phyloP scores from a whole-genome alignment of 1,139 yeast species.

The Scheffersomyces parashehatae region DNA sequence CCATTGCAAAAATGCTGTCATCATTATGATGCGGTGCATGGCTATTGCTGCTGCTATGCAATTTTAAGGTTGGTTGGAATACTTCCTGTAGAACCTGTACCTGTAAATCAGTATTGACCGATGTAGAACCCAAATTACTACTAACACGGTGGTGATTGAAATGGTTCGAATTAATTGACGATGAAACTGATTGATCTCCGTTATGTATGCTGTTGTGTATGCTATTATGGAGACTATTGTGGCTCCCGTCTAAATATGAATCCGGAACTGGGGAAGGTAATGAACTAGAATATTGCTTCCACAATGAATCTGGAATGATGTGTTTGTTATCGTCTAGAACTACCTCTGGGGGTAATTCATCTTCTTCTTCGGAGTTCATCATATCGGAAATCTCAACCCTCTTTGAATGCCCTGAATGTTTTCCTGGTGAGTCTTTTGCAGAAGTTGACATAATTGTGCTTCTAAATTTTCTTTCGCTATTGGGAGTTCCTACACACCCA shows the following conservation, averaged over 20 bases:
- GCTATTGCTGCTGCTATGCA: conserved; percentile 6
- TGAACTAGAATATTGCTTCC: conserved; percentile 61
- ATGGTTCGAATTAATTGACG: conserved; percentile 4
- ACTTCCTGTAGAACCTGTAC: conserved; percentile 43
- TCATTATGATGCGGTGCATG: conserved; percentile 2
- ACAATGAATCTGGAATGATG: conserved; percentile 77
- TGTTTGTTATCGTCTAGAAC: conserved; percentile 86
- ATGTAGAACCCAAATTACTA: conserved; percentile 30
- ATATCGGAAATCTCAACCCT: too few relatives aligned
- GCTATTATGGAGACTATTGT: conserved; percentile 5
- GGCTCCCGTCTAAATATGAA: conserved; percentile 9
- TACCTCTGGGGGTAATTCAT: conserved; percentile 67
- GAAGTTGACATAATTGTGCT: not conserved
- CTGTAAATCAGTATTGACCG: conserved; percentile 40
- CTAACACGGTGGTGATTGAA: not conserved
- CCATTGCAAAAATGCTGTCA: conserved; percentile 39
- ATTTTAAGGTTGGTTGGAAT: conserved; percentile 26
- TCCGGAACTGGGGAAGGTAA: conserved; percentile 46
- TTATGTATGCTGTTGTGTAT: conserved; percentile 5
- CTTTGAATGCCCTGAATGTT: not conserved
- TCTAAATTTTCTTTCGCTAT: too few relatives aligned
- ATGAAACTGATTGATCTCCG: not conserved
- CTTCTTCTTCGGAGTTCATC: conserved; percentile 16
- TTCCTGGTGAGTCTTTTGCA: not conserved
- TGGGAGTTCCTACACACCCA: too few relatives aligned